Evolutionary conservation across 1,284 basidiomycete species (phyloP).

Genomic region (Ceratobasidium sp.): DNA sequence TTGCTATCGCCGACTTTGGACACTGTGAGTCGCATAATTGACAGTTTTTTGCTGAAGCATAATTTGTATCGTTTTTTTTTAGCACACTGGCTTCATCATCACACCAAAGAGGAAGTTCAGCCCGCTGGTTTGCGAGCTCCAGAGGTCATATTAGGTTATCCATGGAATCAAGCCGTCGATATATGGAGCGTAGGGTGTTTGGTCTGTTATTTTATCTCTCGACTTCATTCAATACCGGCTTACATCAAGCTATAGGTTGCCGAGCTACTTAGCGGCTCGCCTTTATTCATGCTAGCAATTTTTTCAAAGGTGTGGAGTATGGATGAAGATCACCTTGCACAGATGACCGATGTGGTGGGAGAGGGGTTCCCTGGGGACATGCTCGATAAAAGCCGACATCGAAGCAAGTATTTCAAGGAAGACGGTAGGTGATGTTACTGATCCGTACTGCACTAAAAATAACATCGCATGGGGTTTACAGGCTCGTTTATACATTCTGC

Average conservation of each 20-base stretch:
- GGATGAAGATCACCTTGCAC: conserved; percentile 7
- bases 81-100: conserved; percentile 10
- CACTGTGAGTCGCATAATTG: background rate
- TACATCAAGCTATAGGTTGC: background rate
- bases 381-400: conserved; percentile 8
- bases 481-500: background rate
- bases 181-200: conserved; percentile 3
- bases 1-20: background rate
- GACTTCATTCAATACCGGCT: too few relatives aligned
- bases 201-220: background rate
- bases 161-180: background rate
- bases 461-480: background rate
- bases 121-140: background rate
- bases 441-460: too few relatives aligned
- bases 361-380: background rate
- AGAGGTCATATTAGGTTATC: background rate
- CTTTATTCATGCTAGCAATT: background rate
- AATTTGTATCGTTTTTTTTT: background rate
- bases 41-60: background rate
- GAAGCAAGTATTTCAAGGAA: conserved; percentile 3
- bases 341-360: background rate
- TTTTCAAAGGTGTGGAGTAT: background rate
- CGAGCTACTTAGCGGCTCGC: background rate
- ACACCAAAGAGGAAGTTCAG: background rate
- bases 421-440: background rate